Percentiles rank a stretch among this genome's conserved stretches.
Conservation (phyloP, 1,139 yeast species). For the Barnettozyma hawaiiensis region DNA sequence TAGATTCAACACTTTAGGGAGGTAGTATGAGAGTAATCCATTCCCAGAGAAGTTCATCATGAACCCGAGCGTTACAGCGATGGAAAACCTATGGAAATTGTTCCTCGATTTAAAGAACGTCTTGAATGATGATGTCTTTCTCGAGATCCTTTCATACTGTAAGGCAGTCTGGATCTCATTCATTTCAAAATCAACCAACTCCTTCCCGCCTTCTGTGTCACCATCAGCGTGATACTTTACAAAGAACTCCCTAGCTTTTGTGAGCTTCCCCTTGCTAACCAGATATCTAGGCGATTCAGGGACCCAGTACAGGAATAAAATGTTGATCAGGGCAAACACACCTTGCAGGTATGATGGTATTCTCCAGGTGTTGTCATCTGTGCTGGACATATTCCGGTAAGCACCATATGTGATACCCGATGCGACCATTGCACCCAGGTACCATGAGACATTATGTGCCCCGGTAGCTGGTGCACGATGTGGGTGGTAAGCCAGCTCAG, state of each 20-base stretch:
- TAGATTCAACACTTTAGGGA: constrained; percentile 41
- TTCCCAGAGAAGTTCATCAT: constrained; percentile 48
- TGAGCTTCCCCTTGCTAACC: constrained; percentile 46
- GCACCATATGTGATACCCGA: constrained; percentile 51
- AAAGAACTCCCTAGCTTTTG: constrained; percentile 24
- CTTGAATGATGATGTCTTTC: not conserved
- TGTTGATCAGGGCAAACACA: constrained; percentile 31
- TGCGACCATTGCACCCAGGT: constrained; percentile 50
- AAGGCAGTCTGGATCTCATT: not conserved
- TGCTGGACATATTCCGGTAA: constrained; percentile 11
- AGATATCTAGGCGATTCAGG: constrained; percentile 79
- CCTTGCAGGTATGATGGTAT: constrained; percentile 37
- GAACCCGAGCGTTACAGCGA: constrained; percentile 32
- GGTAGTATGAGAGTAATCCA: constrained; percentile 47
- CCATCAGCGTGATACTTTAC: not conserved
- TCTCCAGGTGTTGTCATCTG: constrained; percentile 36
- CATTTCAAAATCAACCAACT: not conserved
- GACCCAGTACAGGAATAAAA: constrained; percentile 33
- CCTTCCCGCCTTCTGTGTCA: not conserved
- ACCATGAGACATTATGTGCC: constrained; percentile 44
- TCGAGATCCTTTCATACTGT: not conserved
- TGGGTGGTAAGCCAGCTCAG: constrained; percentile 35
- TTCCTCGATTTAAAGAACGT: constrained; percentile 18
- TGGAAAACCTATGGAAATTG: constrained; percentile 40
- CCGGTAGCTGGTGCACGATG: constrained; percentile 44